A percentile compares a stretch with the other conserved stretches of the same genome.
Conservation (phyloP, 495 filamentous ascomycete species). For the Penicillium manginii region DNA sequence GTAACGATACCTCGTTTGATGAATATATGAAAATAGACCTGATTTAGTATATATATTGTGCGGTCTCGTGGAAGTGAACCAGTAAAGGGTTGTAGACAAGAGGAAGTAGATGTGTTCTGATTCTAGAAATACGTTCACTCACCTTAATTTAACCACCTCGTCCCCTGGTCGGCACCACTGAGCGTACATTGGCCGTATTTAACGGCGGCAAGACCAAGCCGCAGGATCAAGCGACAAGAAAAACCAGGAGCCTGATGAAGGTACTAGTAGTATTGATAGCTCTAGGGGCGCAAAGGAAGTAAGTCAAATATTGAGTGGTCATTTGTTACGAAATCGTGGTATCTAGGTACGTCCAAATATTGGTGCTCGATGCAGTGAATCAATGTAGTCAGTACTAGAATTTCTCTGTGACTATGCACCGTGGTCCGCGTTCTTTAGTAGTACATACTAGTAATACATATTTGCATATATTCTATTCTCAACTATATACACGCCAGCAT, state of each 20-base stretch:
- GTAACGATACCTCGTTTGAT: constrained; percentile 11
- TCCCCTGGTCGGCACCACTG: background rate
- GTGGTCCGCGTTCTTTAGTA: no score
- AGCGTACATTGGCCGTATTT: background rate
- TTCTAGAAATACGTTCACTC: background rate
- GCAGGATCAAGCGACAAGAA: background rate
- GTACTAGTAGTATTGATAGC: background rate
- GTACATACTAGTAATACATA: no score
- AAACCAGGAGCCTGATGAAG: background rate
- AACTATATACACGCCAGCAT: background rate
- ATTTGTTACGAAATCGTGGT: background rate
- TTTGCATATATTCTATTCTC: background rate
- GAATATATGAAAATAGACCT: constrained; percentile 6
- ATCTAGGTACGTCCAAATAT: background rate
- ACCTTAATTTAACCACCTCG: background rate
- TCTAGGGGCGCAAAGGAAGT: background rate
- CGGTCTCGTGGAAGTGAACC: no score
- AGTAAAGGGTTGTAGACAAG: background rate
- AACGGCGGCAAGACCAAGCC: background rate
- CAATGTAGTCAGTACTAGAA: no score
- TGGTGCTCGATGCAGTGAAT: no score
- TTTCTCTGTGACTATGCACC: no score
- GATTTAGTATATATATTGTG: background rate
- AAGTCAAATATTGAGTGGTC: background rate
- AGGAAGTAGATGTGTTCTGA: background rate